Evolutionary conservation across 371 early-diverging fungal genomes (phyloP).

Genomic region (Actinomortierella wolfii): DNA sequence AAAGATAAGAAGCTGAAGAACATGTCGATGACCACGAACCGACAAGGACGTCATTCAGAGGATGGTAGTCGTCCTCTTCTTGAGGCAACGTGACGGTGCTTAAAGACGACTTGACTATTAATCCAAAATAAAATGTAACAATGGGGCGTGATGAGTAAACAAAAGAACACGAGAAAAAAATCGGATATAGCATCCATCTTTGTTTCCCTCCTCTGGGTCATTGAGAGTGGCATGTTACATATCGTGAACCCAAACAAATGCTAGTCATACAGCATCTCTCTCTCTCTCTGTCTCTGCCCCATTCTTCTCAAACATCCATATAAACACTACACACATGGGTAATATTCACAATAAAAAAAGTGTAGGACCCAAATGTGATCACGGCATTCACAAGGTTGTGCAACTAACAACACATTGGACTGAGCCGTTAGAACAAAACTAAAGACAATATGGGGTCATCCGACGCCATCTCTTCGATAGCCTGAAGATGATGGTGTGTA

Average conservation of each 20-base stretch:
- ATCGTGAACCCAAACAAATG: background rate
- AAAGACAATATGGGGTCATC: background rate
- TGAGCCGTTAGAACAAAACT: background rate
- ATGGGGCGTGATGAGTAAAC: background rate
- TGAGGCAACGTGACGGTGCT: slow-evolving; percentile 13
- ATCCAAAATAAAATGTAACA: slow-evolving; percentile 8
- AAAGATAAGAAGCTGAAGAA: slow-evolving; percentile 30
- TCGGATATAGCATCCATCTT: background rate
- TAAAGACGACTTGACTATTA: slow-evolving; percentile 25
- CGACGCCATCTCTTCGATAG: too few relatives aligned
- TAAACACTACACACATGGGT: too few relatives aligned
- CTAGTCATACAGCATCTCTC: background rate
- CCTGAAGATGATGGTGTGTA: too few relatives aligned
- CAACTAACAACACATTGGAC: background rate
- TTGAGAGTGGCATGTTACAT: background rate
- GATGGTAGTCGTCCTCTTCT: slow-evolving; percentile 28
- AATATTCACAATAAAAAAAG: too few relatives aligned
- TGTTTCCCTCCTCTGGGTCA: background rate
- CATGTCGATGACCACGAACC: slow-evolving; percentile 34
- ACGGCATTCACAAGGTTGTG: slow-evolving; percentile 1
- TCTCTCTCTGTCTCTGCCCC: background rate
- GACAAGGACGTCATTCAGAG: slow-evolving; percentile 22
- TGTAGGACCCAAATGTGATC: slow-evolving; percentile 5
- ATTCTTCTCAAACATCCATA: too few relatives aligned
- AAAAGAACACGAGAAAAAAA: slow-evolving; percentile 3